These are phyloP conservation scores for Colletotrichum euphorbiae DNA, from an alignment of 2,329 filamentous ascomycete genomes.

Conservation along the genomic window DNA sequence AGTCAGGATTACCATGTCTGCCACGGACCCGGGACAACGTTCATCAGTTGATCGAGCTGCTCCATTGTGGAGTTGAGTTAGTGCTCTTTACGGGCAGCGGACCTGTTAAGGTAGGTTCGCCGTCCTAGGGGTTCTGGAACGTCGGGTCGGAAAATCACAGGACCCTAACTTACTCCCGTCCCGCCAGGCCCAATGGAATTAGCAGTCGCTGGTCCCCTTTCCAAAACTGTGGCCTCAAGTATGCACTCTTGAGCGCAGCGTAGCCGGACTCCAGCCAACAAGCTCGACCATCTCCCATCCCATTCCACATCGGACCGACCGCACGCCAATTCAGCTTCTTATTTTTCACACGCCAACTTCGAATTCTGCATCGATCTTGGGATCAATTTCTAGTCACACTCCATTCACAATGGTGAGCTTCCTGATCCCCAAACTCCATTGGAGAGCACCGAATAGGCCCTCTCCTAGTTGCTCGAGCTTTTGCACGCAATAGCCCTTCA, in stretches of 20 bases:
- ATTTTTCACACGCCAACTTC: constrained; percentile 23
- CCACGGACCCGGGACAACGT: constrained; percentile 9
- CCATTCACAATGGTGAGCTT: constrained; percentile 41
- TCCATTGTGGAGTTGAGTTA: constrained; percentile 15
- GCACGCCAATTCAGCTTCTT: constrained; percentile 39
- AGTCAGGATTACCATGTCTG: constrained; percentile 36
- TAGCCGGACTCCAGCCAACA: constrained; percentile 15
- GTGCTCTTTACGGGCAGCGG: constrained; percentile 13
- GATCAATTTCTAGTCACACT: constrained; percentile 19
- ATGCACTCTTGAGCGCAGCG: constrained; percentile 43
- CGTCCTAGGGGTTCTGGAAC: constrained; percentile 32
- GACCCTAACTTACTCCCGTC: constrained; percentile 28
- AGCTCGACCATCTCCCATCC: constrained; percentile 31
- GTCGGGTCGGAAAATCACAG: constrained; percentile 39
- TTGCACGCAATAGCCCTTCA: not conserved
- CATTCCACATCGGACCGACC: constrained; percentile 37
- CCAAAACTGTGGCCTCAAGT: constrained; percentile 60
- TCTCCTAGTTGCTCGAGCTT: too few species aligned
- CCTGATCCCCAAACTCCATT: not conserved
- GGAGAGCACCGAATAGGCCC: not conserved
- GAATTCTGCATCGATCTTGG: constrained; percentile 50
- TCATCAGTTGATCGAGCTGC: constrained; percentile 11
- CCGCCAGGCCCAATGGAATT: constrained; percentile 40
- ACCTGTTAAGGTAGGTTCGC: constrained; percentile 36
- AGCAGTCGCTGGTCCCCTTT: constrained; percentile 43